Evolutionary conservation across 352 stramenopile genomes (phyloP), one percentile per base, ranked within the genome.

Genomic region (Phytophthora rubi): DNA sequence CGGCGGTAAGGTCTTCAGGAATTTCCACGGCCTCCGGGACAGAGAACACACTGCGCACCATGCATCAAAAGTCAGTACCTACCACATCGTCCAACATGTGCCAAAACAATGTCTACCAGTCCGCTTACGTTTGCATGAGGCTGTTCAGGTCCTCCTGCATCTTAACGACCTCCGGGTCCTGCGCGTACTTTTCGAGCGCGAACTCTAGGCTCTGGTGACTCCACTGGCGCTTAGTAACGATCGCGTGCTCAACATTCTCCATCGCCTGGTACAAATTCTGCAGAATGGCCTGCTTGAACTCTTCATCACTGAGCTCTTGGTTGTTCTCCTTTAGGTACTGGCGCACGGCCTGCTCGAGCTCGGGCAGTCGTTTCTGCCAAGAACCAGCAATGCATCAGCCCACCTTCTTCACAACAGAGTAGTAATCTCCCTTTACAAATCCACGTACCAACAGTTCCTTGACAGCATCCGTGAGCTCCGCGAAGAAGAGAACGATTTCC

Each of bases 201-300:
- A 70, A 68, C 48, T 89, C 79, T 23, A 94, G 74, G 54, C 80
- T 89, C 48, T 88, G 62, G 18, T 68, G 79, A 59, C 80, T 86
- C 86, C 86, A 94, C 39, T 77, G 72, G 42, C 86, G 86, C 57
- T 83, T 79, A 37, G 61, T 75, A n/a, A 92, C 76, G 44, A 94
- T 75, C 71, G 87, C 70, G 58, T 82, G 65, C 79, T 94, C 86
- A 44, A 92, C 71, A 16, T 65, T 75, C 61, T 94, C 82, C 71
- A 94, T 88, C 70, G 84, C 85, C 55, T 90, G 73, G 68, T 89
- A 94, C 60, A 94, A 64, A 71, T 94, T 83, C 72, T 86, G 76
- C 60, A 91, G 76, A 62, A 92, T 76, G 30, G 80, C 78, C 61
- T 92, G 86, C 76, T 91, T 81, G 71, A 92, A 90, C 65, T 92